Base-by-base conservation (phyloP, 176 grass and related monocot genomes). In the Avena atlantica region DNA sequence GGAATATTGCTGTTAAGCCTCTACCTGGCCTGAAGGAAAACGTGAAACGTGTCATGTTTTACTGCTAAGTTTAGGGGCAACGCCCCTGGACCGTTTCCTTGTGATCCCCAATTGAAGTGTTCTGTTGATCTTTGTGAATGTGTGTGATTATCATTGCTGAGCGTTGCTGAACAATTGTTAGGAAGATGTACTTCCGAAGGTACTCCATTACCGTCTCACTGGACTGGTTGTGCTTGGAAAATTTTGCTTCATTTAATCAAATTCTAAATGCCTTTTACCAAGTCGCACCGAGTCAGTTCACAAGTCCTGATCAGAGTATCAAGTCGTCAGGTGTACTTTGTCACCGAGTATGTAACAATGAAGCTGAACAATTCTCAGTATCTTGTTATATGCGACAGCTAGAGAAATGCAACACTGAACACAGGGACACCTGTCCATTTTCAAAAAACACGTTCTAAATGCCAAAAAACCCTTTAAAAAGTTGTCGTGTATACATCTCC, bases 21-120 rank as follows among this genome's bases (percentile, higher is more conserved):
- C 88, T 93, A 55, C 88, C 91, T 57, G 88, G 83, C 25, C 85
- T 93, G 37, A 93, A 90, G 81, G 91, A 93, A 77, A 93, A 90
- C 48, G 88, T 90, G 19, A 90, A 93, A 12, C 76, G 88, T 66
- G 91, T 93, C 78, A 93, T 93, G 91, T 93, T 93, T 78, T 93
- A 93, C 84, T 93, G 91, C 81, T 90, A 64, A 86, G 79, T 80
- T 67, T 5, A 53, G 48, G 60, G 50, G 67, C 15, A 45, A 83
- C 36, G 23, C 66, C 12, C 53, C 24, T 51, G 45, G 63, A 1
- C 3, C 16, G 7, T 36, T 71, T 20, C 13, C 34, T 65, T 9
- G 8, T 56, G n/a, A 75, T 48, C 5, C 5, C 44, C 42, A 74
- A 62, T 16, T 8, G n/a, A 84, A 50, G 2, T 59, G 21, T 56